Conservation (phyloP, 2,329 filamentous ascomycete genomes). For the Claviceps africana region DNA sequence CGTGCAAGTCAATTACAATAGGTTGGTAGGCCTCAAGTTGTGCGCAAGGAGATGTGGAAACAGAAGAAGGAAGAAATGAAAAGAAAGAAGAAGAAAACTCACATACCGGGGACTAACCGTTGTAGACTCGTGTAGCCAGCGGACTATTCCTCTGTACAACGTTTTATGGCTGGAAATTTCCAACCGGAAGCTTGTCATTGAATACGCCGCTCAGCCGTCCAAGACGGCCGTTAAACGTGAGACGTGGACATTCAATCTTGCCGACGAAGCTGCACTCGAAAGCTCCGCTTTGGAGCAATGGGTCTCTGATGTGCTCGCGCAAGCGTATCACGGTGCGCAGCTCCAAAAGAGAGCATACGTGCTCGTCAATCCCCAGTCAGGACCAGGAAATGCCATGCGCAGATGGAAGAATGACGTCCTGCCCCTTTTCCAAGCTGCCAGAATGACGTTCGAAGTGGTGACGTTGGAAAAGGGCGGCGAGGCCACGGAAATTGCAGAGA, state of each 20-base stretch:
- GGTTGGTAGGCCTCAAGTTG: constrained; percentile 1
- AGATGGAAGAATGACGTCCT: constrained; percentile 63
- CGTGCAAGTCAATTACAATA: constrained; percentile 5
- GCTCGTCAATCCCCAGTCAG: constrained; percentile 80
- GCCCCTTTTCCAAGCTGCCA: constrained; percentile 71
- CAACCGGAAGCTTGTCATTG: constrained; percentile 49
- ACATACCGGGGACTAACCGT: neutral
- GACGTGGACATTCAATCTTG: constrained; percentile 41
- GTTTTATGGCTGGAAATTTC: constrained; percentile 65
- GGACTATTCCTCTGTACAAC: constrained; percentile 61
- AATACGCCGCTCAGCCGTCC: constrained; percentile 50
- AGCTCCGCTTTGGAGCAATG: constrained; percentile 40
- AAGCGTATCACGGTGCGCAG: constrained; percentile 56
- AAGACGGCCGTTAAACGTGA: constrained; percentile 47
- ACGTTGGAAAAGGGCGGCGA: constrained; percentile 60
- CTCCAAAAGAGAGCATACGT: constrained; percentile 69
- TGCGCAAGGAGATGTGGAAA: neutral
- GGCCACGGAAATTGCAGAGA: constrained; percentile 60
- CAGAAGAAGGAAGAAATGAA: neutral
- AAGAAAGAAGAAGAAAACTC: neutral
- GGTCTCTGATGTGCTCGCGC: constrained; percentile 48
- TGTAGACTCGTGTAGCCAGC: constrained; percentile 13
- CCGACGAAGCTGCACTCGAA: constrained; percentile 9
- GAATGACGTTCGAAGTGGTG: constrained; percentile 61
- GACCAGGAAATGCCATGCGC: constrained; percentile 60